These are phyloP conservation scores for Fonsecaea erecta DNA, from an alignment of 2,329 filamentous ascomycete genomes.

Conservation along the genomic window DNA sequence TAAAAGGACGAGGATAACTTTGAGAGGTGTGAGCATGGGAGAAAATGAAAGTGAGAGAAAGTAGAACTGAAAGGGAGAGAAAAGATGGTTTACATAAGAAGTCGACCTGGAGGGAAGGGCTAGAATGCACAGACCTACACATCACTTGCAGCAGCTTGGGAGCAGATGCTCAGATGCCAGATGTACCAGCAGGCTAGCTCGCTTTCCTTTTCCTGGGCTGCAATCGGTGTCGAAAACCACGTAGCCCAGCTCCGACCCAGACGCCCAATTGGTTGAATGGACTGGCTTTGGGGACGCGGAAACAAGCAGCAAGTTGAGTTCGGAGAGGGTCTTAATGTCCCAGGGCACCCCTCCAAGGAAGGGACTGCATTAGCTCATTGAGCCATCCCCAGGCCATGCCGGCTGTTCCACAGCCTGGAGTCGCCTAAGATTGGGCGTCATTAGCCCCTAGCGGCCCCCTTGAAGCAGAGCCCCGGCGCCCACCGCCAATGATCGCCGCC, in stretches of 20 bases:
- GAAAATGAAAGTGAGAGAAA: neutral
- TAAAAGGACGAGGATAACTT: neutral
- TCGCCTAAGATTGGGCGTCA: constrained; percentile 11
- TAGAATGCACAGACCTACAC: constrained; percentile 3
- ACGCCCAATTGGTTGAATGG: constrained; percentile 7
- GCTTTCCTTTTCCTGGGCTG: constrained; percentile 9
- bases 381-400: constrained; percentile 15
- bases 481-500: constrained; percentile 15
- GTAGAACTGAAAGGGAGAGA: neutral
- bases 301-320: constrained; percentile 15
- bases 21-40: neutral
- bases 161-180: constrained; percentile 11
- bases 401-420: constrained; percentile 12
- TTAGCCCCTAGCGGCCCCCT: neutral
- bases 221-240: constrained; percentile 1
- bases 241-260: neutral
- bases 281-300: neutral
- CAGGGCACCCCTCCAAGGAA: neutral
- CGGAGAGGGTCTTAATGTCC: neutral
- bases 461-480: neutral
- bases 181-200: neutral
- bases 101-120: neutral
- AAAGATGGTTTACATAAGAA: constrained; percentile 14
- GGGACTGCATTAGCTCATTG: constrained; percentile 14
- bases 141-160: neutral